These are phyloP conservation scores for Stachybotrys echinatus DNA, from an alignment of 2,329 filamentous ascomycete species.

Conservation along the genomic window DNA sequence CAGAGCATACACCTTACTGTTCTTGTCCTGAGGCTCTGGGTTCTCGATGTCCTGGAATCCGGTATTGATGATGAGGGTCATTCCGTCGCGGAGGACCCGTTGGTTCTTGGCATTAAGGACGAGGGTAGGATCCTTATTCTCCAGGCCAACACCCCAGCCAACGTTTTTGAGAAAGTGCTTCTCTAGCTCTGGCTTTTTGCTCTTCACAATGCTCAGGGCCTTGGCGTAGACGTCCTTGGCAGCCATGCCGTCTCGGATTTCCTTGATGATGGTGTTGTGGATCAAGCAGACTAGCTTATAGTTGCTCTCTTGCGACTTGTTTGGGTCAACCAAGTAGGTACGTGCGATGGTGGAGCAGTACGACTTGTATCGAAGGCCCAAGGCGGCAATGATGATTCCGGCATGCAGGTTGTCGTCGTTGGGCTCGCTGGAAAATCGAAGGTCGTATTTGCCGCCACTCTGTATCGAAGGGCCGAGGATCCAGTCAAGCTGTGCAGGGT, in stretches of 20 bases:
- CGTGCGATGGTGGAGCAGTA: constrained; percentile 90
- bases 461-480: constrained; percentile 85
- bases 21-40: constrained; percentile 80
- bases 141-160: constrained; percentile 87
- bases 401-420: constrained; percentile 81
- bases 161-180: constrained; percentile 93
- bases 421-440: constrained; percentile 72
- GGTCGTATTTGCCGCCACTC: constrained; percentile 91
- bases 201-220: constrained; percentile 71
- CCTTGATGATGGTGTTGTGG: constrained; percentile 85
- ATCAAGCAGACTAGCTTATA: constrained; percentile 85
- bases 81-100: constrained; percentile 83
- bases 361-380: constrained; percentile 91
- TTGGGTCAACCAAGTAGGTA: constrained; percentile 95
- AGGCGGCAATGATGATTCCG: constrained; percentile 86
- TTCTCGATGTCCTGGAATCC: constrained; percentile 89
- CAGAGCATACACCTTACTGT: constrained; percentile 82
- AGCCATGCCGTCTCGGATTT: constrained; percentile 77
- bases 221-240: constrained; percentile 92
- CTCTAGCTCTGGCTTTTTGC: constrained; percentile 92
- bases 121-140: constrained; percentile 79
- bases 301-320: constrained; percentile 89
- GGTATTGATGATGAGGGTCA: constrained; percentile 89
- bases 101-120: constrained; percentile 82
- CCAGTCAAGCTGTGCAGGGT: constrained; percentile 88